phyloP scores from a whole-genome alignment of 2,329 filamentous ascomycete species.

The Sphaerulina vaccinii region DNA sequence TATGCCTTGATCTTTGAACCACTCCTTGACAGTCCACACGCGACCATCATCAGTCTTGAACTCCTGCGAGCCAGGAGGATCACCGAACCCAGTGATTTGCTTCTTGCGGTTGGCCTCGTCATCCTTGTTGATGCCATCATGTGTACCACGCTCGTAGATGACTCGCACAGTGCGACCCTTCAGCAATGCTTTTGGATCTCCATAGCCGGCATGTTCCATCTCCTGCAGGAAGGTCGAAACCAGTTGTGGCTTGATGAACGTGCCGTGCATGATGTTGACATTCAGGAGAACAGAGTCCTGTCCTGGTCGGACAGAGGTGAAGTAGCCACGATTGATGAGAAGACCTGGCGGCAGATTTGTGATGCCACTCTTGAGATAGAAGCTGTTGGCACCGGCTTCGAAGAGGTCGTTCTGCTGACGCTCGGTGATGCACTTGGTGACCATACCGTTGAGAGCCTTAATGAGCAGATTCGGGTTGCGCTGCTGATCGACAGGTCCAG shows the following conservation, averaged over 20 bases:
- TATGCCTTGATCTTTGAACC: not conserved
- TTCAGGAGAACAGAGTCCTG: not conserved
- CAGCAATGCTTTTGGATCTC: not conserved
- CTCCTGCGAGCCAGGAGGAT: not conserved
- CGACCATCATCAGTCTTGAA: not conserved
- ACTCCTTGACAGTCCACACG: slow-evolving; percentile 10
- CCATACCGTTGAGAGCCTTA: slow-evolving; percentile 8
- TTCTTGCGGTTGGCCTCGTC: not conserved
- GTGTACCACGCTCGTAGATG: not conserved
- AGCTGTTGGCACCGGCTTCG: slow-evolving; percentile 10
- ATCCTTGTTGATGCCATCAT: not conserved
- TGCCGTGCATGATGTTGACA: slow-evolving; percentile 4
- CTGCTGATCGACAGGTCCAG: not conserved
- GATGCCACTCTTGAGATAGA: not conserved
- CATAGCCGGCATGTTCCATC: not conserved
- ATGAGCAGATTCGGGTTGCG: slow-evolving; percentile 8
- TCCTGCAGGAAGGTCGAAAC: slow-evolving; percentile 1
- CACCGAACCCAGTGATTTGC: slow-evolving; percentile 3
- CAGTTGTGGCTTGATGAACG: not conserved
- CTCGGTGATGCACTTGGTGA: slow-evolving; percentile 9
- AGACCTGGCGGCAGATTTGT: not conserved
- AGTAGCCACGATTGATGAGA: slow-evolving; percentile 12
- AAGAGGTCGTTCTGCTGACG: not conserved
- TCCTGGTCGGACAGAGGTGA: slow-evolving; percentile 6
- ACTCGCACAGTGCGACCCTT: not conserved